Conservation (phyloP, 1,284 basidiomycete genomes). For the Ustilago sp. region DNA sequence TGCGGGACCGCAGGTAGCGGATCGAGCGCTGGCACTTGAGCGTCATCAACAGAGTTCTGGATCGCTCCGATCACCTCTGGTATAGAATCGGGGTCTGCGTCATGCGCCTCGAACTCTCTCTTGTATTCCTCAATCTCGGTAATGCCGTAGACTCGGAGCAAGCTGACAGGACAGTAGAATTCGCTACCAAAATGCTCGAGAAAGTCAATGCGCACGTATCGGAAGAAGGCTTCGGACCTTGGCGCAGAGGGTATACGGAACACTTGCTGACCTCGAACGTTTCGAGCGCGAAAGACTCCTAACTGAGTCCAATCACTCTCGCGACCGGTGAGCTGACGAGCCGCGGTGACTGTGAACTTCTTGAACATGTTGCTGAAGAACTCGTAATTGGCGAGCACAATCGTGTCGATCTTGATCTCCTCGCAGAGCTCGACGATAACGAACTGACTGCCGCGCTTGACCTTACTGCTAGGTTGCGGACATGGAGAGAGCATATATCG, state of each 20-base stretch:
- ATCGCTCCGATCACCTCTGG: conserved; percentile 19
- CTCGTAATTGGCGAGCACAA: conserved; percentile 96
- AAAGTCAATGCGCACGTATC: conserved; percentile 94
- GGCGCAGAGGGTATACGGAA: conserved; percentile 45
- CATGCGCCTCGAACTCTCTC: conserved; percentile 79
- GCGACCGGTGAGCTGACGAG: conserved; percentile 80
- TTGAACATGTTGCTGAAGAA: conserved; percentile 98
- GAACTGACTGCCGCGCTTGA: conserved; percentile 74
- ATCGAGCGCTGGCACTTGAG: background rate
- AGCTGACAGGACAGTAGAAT: conserved; percentile 93
- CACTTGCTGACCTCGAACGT: conserved; percentile 88
- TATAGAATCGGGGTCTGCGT: conserved; percentile 64
- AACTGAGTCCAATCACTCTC: conserved; percentile 74
- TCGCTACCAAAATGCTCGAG: conserved; percentile 92
- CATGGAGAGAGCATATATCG: conserved; percentile 98
- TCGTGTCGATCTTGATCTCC: conserved; percentile 93
- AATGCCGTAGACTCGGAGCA: conserved; percentile 92
- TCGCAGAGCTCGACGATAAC: conserved; percentile 97
- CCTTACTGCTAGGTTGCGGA: conserved; percentile 64
- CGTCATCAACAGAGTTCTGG: background rate
- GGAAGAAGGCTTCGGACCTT: conserved; percentile 68
- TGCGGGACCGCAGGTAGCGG: background rate
- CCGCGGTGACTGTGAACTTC: conserved; percentile 86
- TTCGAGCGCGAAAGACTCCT: conserved; percentile 85
- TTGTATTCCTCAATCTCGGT: conserved; percentile 93